Percentiles rank a stretch among this genome's conserved stretches.
Conservation (phyloP, 2,329 filamentous ascomycete genomes). For the Talaromyces sp. region DNA sequence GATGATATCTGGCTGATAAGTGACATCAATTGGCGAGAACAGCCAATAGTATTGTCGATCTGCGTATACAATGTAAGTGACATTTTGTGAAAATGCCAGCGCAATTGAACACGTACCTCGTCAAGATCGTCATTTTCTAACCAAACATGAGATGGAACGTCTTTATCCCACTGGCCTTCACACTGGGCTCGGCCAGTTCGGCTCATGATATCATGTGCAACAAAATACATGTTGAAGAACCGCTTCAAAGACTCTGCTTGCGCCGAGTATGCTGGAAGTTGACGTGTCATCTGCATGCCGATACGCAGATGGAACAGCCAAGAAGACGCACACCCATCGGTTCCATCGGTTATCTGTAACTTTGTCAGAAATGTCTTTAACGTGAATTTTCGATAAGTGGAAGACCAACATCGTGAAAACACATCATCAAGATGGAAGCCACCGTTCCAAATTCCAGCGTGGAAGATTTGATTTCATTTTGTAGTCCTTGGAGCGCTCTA, state of each 20-base stretch:
- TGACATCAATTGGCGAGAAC: slow-evolving; percentile 26
- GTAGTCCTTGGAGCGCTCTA: slow-evolving; percentile 21
- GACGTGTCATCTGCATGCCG: slow-evolving; percentile 22
- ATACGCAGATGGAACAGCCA: slow-evolving; percentile 29
- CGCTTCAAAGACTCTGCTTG: slow-evolving; percentile 15
- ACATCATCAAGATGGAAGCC: slow-evolving; percentile 30
- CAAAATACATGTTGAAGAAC: slow-evolving; percentile 24
- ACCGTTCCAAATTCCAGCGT: slow-evolving; percentile 20
- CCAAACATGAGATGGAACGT: slow-evolving; percentile 14
- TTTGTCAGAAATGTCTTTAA: neutral
- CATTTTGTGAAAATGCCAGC: neutral
- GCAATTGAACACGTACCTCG: slow-evolving; percentile 16
- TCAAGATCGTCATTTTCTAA: slow-evolving; percentile 20
- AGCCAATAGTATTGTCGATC: slow-evolving; percentile 29
- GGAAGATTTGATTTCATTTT: slow-evolving; percentile 16
- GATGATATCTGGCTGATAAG: slow-evolving; percentile 21
- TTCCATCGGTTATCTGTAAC: slow-evolving; percentile 26
- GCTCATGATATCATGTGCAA: slow-evolving; percentile 31
- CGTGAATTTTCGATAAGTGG: neutral
- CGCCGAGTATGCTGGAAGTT: slow-evolving; percentile 10
- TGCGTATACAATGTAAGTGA: slow-evolving; percentile 5
- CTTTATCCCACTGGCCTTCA: slow-evolving; percentile 3
- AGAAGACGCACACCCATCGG: slow-evolving; percentile 26
- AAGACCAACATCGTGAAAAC: slow-evolving; percentile 26
- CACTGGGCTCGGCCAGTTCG: slow-evolving; percentile 15